phyloP scores from a whole-genome alignment of 768 basidiomycete species.

The Boletus subparvulus region DNA sequence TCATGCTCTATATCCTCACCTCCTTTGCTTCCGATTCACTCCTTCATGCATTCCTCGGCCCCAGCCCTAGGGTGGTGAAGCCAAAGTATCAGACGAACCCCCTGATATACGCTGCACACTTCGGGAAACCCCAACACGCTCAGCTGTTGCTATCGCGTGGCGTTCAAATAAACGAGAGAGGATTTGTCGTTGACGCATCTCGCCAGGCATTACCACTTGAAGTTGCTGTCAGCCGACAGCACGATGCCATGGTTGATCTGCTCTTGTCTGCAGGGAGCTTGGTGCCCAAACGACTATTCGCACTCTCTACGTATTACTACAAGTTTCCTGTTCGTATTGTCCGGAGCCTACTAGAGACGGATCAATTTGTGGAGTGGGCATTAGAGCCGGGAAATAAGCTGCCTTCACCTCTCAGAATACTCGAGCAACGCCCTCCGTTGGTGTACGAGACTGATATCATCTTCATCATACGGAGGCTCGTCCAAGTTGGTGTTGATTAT shows the following conservation, averaged over 20 bases:
- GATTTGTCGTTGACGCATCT: constrained; percentile 3
- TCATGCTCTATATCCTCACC: constrained; percentile 7
- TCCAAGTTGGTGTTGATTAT: constrained; percentile 3
- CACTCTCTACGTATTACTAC: not conserved
- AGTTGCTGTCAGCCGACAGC: constrained; percentile 3
- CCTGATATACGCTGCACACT: constrained; percentile 11
- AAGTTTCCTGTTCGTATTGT: constrained; percentile 4
- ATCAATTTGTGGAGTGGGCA: constrained; percentile 11
- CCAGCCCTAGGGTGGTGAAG: not conserved
- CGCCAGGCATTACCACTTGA: constrained; percentile 2
- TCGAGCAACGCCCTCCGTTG: constrained; percentile 1
- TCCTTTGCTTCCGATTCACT: constrained; percentile 2
- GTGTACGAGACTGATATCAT: constrained; percentile 6
- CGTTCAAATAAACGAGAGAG: constrained; percentile 3
- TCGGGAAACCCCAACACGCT: constrained; percentile 4
- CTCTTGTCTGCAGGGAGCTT: not conserved
- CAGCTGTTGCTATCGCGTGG: not conserved
- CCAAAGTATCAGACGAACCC: constrained; percentile 4
- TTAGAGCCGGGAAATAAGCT: not conserved
- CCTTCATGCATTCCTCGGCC: constrained; percentile 1
- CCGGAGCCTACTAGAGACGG: constrained; percentile 4
- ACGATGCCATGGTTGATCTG: not conserved
- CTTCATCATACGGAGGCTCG: constrained; percentile 5
- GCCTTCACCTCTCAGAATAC: not conserved
- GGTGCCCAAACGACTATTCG: constrained; percentile 3